These are phyloP conservation scores for Lactuca saligna DNA, from an alignment of 129 eudicot species.

Conservation along the genomic window DNA sequence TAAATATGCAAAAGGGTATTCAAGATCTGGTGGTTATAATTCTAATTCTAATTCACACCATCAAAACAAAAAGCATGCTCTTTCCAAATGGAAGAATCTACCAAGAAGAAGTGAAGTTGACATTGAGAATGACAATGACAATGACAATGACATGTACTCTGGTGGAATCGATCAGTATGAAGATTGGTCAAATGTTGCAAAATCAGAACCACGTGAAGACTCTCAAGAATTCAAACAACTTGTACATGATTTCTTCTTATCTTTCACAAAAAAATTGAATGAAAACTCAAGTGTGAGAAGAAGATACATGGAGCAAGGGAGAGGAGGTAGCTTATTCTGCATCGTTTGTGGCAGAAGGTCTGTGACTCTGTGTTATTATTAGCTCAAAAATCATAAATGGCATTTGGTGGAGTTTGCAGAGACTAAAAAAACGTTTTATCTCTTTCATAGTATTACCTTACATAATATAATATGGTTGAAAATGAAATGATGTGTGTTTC, in stretches of 20 bases:
- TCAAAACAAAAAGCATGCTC: constrained; percentile 27
- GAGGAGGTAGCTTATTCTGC: constrained; percentile 74
- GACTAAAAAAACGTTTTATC: neutral
- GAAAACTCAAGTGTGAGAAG: constrained; percentile 44
- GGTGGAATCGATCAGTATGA: constrained; percentile 30
- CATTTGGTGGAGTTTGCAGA: neutral
- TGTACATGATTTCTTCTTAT: constrained; percentile 41
- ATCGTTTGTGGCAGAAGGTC: constrained; percentile 71
- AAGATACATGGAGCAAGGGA: constrained; percentile 61
- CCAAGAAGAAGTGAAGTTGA: constrained; percentile 41
- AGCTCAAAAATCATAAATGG: neutral
- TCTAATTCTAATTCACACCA: constrained; percentile 28
- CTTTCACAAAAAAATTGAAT: constrained; percentile 55
- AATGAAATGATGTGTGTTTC: constrained; percentile 11
- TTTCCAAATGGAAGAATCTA: constrained; percentile 37
- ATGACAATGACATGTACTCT: constrained; percentile 33
- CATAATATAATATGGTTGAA: neutral
- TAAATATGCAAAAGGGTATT: constrained; percentile 36
- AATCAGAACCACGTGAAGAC: constrained; percentile 43
- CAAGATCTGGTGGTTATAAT: constrained; percentile 31
- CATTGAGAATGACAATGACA: constrained; percentile 35
- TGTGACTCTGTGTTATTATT: constrained; percentile 21
- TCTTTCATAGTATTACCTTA: neutral
- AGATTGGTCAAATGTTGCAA: constrained; percentile 18
- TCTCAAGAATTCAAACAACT: constrained; percentile 53